Evolutionary conservation across 176 grass and related monocot species (phyloP), one percentile per base, ranked within the genome.

Genomic region (Dactylis glomerata): DNA sequence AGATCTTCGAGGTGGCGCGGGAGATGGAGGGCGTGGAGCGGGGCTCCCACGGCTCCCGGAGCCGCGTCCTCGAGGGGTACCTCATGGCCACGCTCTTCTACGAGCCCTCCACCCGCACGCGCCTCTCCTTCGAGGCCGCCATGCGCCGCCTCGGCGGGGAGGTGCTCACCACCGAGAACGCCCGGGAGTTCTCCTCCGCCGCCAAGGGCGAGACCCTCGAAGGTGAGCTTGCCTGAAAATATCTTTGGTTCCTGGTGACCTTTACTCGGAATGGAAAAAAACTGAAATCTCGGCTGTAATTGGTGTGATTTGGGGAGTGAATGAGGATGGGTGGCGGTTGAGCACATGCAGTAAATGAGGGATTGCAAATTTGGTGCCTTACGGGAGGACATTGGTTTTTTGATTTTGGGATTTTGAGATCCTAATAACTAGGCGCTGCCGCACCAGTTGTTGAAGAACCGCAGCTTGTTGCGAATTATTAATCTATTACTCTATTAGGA

Each of bases 51-150:
- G 85, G 87, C 34, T 72, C 74, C 24, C 80, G 83, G 56, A 93
- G 87, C 73, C 84, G 79, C 68, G 75, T 98, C 79, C 84, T 98
- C 30, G 89, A 93, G 79, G 96, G 96, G 0, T 89, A 87, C 83
- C 88, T 98, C 81, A 95, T 98, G 96, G 96, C 96, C 64, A 93
- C 89, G 88, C 89, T 95, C 63, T 98, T 98, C 86, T 95, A 98
- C 58, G 92, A 98, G 88, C 96, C 91, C 41, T 98, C 96, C 44
- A 93, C 96, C 9, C 86, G 93, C 82, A 95, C 96, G 42, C 91
- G 93, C 47, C 93, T 95, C 80, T 95, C 93, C 22, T 98, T 98
- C 86, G 91, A 95, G 77, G 92, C 93, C 23, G 93, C 96, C 33
- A 98, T 98, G 96, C 90, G 89, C 59, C 59, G 93, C 33, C 91